Percentiles rank a stretch among this genome's conserved stretches.
phyloP scores from a whole-genome alignment of 1,284 basidiomycete genomes.

The Papiliotrema flavescens region DNA sequence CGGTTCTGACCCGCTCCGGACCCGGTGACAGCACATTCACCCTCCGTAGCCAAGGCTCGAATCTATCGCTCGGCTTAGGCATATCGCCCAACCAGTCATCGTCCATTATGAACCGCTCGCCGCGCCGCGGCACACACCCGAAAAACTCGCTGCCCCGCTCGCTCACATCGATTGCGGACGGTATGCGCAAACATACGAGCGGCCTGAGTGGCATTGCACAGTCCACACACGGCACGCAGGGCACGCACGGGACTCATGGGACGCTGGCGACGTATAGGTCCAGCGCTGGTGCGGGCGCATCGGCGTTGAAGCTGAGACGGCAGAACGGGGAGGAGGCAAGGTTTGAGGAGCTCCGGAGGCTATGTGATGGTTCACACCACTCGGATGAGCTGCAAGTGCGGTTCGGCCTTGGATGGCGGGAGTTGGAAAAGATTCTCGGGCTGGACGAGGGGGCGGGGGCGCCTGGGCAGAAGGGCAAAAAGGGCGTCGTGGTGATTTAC shows the following conservation, averaged over 20 bases:
- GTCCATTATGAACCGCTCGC: slow-evolving; percentile 16
- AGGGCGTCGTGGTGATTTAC: slow-evolving; percentile 38
- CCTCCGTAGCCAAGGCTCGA: slow-evolving; percentile 29
- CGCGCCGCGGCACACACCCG: slow-evolving; percentile 1
- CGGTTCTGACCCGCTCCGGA: slow-evolving; percentile 13
- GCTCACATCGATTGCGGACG: slow-evolving; percentile 7
- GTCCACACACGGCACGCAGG: slow-evolving; percentile 18
- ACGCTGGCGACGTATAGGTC: slow-evolving; percentile 4
- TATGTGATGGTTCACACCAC: slow-evolving; percentile 83
- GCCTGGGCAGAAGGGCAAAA: slow-evolving; percentile 36
- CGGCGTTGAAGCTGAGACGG: slow-evolving; percentile 10
- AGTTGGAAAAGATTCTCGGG: slow-evolving; percentile 70
- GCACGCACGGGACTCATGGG: not conserved
- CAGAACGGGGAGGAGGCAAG: slow-evolving; percentile 17
- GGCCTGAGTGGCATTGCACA: not conserved
- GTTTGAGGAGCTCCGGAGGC: slow-evolving; percentile 55
- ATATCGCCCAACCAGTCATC: slow-evolving; percentile 27
- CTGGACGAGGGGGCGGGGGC: slow-evolving; percentile 32
- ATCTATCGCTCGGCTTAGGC: slow-evolving; percentile 30
- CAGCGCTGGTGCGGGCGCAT: not conserved
- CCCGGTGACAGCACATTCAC: slow-evolving; percentile 39
- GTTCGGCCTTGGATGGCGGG: slow-evolving; percentile 78
- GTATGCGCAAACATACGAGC: not conserved
- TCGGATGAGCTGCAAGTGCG: slow-evolving; percentile 82
- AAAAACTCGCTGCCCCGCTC: slow-evolving; percentile 13